Base-by-base conservation (phyloP, 148 eudicot species). In the Rhododendron kiyosumense region DNA sequence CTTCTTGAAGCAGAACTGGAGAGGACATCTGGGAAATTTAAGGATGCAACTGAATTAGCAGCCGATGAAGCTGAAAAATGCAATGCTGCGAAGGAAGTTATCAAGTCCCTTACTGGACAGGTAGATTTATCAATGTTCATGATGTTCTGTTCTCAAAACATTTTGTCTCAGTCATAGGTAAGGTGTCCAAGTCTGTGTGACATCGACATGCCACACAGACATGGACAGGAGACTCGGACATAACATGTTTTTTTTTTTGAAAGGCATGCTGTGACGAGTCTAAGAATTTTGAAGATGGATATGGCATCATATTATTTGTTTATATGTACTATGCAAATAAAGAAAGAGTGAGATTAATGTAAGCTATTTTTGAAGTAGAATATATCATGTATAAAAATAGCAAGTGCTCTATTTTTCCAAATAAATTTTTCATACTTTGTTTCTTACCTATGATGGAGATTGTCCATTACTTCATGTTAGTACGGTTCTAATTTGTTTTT, bases 21-120 rank as follows among this genome's bases (percentile, higher is more conserved):
- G 91, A 92, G 67, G 89, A 91, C 91, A 85, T 84, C 91, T 65
- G 91, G 86, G 89, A 91, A 92, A 89, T 90, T 94, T 57, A 90
- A 90, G 87, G 97, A 94, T 84, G 94, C 95, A 48, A 92, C 91
- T 82, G 92, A 88, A 77, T 30, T 87, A 67, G 94, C 97, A 80
- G 90, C 87, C 41, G 95, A 93, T 86, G 98, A 96, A 89, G 94
- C 98, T 89, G 98, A 88, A 80, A 96, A 92, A 89, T 89, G 94
- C 86, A 92, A 87, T 90, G 97, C 97, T 87, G 94, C 98, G 77
- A 95, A 93, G 88, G 98, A 94, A 94, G 97, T 92, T 74, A 94
- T 96, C 78, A 94, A 90, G 88, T 92, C 97, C 69, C 92, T 96
- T 24, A 94, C 94, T 90, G 88, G 92, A 61, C 98, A 96, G 96